Percentiles rank a stretch among this genome's conserved stretches.
phyloP scores from a whole-genome alignment of 345 rosid genomes.

The Citrus mangshanensis region DNA sequence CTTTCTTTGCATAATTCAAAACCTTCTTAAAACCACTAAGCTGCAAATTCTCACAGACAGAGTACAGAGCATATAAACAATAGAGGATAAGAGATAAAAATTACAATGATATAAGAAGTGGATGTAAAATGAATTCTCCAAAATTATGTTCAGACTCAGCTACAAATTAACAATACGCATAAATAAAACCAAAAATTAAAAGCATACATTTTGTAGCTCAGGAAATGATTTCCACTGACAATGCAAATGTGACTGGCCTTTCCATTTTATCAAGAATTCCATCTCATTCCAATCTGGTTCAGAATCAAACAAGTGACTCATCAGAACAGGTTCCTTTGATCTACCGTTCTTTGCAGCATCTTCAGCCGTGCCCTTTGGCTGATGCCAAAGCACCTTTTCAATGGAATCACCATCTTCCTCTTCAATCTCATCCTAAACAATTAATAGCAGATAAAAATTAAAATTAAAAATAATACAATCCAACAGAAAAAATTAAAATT shows the following conservation, averaged over 20 bases:
- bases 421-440: slow-evolving; percentile 82
- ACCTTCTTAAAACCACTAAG: slow-evolving; percentile 98
- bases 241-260: slow-evolving; percentile 98
- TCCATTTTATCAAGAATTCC: slow-evolving; percentile 98
- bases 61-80: neutral
- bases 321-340: slow-evolving; percentile 67
- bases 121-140: neutral
- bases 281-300: slow-evolving; percentile 85
- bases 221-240: slow-evolving; percentile 90
- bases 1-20: slow-evolving; percentile 86
- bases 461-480: neutral
- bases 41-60: slow-evolving; percentile 42
- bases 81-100: neutral
- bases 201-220: slow-evolving; percentile 83
- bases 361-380: slow-evolving; percentile 80
- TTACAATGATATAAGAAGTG: neutral
- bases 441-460: neutral
- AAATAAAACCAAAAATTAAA: neutral
- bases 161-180: neutral
- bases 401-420: slow-evolving; percentile 95
- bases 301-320: slow-evolving; percentile 70
- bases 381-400: slow-evolving; percentile 98
- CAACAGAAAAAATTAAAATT: neutral
- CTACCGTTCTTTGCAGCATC: slow-evolving; percentile 56
- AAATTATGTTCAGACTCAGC: neutral